Evolutionary conservation across 192 early-diverging fungal species (phyloP).

Genomic region (Linnemannia zychae): DNA sequence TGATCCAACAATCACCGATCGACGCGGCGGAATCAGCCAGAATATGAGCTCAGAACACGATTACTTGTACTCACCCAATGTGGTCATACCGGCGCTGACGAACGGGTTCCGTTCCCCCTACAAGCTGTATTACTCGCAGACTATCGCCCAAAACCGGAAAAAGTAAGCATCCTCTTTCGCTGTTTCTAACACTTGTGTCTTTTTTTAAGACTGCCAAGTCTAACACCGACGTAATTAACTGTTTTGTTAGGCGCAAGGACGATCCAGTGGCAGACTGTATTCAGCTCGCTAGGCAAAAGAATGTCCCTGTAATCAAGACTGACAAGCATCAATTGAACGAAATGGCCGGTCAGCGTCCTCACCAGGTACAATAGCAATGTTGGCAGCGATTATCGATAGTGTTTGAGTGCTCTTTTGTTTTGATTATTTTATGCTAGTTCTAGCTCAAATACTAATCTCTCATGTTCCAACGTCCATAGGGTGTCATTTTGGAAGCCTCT

Average conservation of each 20-base stretch:
- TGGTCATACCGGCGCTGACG: conserved; percentile 32
- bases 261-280: conserved; percentile 46
- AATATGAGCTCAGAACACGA: conserved; percentile 21
- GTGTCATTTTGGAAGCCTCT: conserved; percentile 65
- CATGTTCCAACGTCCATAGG: conserved; percentile 33
- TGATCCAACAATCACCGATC: background rate
- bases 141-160: conserved; percentile 39
- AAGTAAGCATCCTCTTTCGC: conserved; percentile 9
- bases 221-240: background rate
- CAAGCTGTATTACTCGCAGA: conserved; percentile 28
- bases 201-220: background rate
- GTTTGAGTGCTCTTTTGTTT: background rate
- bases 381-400: too few species aligned
- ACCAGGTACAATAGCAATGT: conserved; percentile 68
- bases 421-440: background rate
- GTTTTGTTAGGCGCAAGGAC: conserved; percentile 6
- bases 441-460: background rate
- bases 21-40: background rate
- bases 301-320: conserved; percentile 36
- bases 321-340: conserved; percentile 64
- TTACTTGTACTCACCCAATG: conserved; percentile 51
- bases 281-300: background rate
- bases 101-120: conserved; percentile 26
- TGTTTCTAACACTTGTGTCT: too few species aligned
- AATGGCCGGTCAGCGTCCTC: conserved; percentile 61